These are phyloP conservation scores for Akanthomyces dipterigenus DNA, from an alignment of 2,329 filamentous ascomycete species.

Conservation along the genomic window DNA sequence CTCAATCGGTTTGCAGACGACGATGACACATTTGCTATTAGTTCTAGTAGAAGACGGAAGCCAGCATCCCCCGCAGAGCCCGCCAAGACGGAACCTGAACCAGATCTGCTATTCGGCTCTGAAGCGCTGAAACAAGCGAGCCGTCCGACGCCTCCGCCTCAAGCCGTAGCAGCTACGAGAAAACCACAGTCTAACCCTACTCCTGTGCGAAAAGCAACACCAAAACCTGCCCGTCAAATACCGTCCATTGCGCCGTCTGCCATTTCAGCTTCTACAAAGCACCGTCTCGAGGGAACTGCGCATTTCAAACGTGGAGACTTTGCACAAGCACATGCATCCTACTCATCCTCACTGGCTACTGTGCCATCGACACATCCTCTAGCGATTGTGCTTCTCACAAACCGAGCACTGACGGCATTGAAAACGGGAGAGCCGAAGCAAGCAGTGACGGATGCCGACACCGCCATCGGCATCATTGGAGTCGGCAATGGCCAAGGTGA, in stretches of 20 bases:
- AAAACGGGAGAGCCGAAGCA: conserved; percentile 90
- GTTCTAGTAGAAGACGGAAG: conserved; percentile 74
- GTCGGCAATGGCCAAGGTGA: conserved; percentile 72
- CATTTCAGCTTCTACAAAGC: conserved; percentile 67
- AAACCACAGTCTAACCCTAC: conserved; percentile 24
- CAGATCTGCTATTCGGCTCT: conserved; percentile 57
- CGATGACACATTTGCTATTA: conserved; percentile 75
- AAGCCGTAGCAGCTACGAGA: conserved; percentile 28
- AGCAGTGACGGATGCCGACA: conserved; percentile 78
- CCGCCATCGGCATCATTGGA: conserved; percentile 74
- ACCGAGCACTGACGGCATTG: conserved; percentile 80
- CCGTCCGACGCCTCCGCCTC: conserved; percentile 24
- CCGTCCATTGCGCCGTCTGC: conserved; percentile 63
- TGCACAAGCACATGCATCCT: conserved; percentile 74
- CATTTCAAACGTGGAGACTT: conserved; percentile 95
- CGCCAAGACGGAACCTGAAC: conserved; percentile 35
- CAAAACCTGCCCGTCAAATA: conserved; percentile 49
- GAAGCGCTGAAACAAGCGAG: conserved; percentile 28
- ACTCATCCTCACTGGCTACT: conserved; percentile 66
- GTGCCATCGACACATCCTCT: conserved; percentile 77
- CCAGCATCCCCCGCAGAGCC: conserved; percentile 40
- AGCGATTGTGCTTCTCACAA: conserved; percentile 81
- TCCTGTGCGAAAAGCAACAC: conserved; percentile 34
- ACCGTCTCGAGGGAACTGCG: conserved; percentile 73
- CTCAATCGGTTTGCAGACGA: conserved; percentile 69